Evolutionary conservation across 1,284 basidiomycete species (phyloP), one percentile per base, ranked within the genome.

Genomic region (Anthracocystis walkeri): DNA sequence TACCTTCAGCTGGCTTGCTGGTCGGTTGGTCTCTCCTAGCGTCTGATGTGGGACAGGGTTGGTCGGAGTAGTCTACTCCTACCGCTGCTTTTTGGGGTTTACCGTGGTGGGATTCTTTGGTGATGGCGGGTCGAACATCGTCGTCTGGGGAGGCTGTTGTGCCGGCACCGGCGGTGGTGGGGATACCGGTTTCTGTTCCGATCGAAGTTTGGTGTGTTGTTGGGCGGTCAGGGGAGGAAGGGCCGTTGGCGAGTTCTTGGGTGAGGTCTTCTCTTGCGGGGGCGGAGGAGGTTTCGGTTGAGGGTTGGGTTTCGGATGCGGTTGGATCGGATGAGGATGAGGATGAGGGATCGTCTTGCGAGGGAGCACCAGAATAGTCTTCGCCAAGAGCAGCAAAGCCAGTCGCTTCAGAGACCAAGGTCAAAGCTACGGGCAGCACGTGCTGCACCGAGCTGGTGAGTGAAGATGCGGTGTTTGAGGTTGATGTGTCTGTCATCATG

Each of bases 91-190:
- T 27, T 10, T 23, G 27, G 12, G 23, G 16, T 1, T n/a, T 25
- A 6, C 56, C 18, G 12, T 14, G 27, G 14, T 48, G 25, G 7
- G 55, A 42, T 16, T 65, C 56, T 2, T 60, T 38, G 4, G 14
- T 7, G 18, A 58, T 18, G 2, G 78, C 75, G 1, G 38, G 23
- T 7, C 53, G 20, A 0, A 70, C 65, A 25, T 65, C 61, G 18
- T 65, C 45, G 45, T 80, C 78, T 3, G 68, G 65, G 1, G 72
- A 75, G 10, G 72, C 49, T 10, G 76, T 78, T 10, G 68, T 75
- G 3, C 67, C 78, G 3, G 56, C 58, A 6, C 78, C 78, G 6
- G 72, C 78, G 7, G 57, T 53, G 27, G 78, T 80, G 27, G 75
- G 76, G 42, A 80, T 78, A 2, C 58, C 70, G 3, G 44, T 14